These are phyloP conservation scores for Allomyces javanicus DNA, from an alignment of 192 early-diverging fungal species.

Conservation along the genomic window DNA sequence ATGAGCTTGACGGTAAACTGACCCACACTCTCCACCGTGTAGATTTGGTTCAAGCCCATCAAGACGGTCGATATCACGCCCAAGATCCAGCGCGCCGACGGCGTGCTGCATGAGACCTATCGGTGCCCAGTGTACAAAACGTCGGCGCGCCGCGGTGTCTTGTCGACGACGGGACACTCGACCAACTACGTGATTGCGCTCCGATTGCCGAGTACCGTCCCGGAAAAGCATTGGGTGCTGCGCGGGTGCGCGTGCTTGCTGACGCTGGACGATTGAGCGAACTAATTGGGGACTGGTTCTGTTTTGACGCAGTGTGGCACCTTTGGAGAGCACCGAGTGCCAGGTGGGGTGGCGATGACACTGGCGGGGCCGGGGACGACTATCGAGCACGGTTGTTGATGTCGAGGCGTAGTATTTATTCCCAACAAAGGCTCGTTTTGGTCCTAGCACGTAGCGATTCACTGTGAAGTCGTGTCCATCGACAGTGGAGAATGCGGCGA, in stretches of 20 bases:
- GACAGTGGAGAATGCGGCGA: too few relatives aligned
- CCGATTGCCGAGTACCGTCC: slow-evolving; percentile 26
- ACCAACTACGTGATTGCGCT: slow-evolving; percentile 43
- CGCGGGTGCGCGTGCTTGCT: slow-evolving; percentile 33
- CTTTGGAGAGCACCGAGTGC: too few relatives aligned
- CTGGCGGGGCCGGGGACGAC: too few relatives aligned
- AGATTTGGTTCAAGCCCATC: slow-evolving; percentile 44
- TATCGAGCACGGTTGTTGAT: too few relatives aligned
- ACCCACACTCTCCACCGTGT: too few relatives aligned
- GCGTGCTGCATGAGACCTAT: slow-evolving; percentile 11
- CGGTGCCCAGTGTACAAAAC: slow-evolving; percentile 45
- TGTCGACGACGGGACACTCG: slow-evolving; percentile 41
- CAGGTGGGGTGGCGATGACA: too few relatives aligned
- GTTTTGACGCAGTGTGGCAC: too few relatives aligned
- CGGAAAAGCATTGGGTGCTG: slow-evolving; percentile 35
- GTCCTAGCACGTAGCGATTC: too few relatives aligned
- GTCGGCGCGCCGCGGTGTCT: slow-evolving; percentile 32
- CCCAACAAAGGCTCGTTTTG: too few relatives aligned
- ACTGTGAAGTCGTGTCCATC: too few relatives aligned
- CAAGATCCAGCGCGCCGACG: background rate
- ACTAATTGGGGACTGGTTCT: background rate
- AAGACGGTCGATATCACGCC: slow-evolving; percentile 13
- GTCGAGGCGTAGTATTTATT: too few relatives aligned
- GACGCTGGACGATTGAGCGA: background rate
- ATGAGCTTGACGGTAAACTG: too few relatives aligned